Conservation (phyloP, 805 yeast species). For the Saturnispora ahearnii region DNA sequence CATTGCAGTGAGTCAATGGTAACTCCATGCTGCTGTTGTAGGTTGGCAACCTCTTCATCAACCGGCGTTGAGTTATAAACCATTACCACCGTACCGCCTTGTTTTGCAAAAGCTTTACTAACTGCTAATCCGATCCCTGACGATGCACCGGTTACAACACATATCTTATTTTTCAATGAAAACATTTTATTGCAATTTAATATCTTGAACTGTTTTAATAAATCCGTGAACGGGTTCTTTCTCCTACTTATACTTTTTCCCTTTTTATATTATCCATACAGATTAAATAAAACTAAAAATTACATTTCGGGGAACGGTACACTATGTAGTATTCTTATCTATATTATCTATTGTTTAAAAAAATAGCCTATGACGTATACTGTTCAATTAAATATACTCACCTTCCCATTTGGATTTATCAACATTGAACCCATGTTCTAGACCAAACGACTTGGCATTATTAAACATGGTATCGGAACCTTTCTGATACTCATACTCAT, state of each 20-base stretch:
- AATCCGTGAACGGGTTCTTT: neutral
- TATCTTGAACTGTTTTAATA: neutral
- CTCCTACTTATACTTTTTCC: neutral
- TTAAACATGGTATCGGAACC: slow-evolving; percentile 1
- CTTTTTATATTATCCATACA: neutral
- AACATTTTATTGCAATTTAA: slow-evolving; percentile 17
- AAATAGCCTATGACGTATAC: neutral
- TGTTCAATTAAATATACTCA: neutral
- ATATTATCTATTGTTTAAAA: neutral
- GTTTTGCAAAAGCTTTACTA: slow-evolving; percentile 43
- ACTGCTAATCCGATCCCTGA: slow-evolving; percentile 50
- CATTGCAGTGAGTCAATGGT: slow-evolving; percentile 21
- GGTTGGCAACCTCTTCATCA: slow-evolving; percentile 9
- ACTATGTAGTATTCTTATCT: too few relatives aligned
- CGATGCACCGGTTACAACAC: slow-evolving; percentile 47
- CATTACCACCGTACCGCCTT: slow-evolving; percentile 36
- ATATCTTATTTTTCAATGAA: slow-evolving; percentile 34
- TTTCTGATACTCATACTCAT: slow-evolving; percentile 28
- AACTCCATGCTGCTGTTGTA: slow-evolving; percentile 11
- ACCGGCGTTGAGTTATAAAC: slow-evolving; percentile 25
- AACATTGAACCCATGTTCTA: neutral
- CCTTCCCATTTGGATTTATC: slow-evolving; percentile 2
- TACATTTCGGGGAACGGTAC: neutral
- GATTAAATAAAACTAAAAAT: neutral
- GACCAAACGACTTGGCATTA: neutral